Evolutionary conservation across 257 asterid species (phyloP), one percentile per base, ranked within the genome.

Genomic region (Ligustrum vulgare): DNA sequence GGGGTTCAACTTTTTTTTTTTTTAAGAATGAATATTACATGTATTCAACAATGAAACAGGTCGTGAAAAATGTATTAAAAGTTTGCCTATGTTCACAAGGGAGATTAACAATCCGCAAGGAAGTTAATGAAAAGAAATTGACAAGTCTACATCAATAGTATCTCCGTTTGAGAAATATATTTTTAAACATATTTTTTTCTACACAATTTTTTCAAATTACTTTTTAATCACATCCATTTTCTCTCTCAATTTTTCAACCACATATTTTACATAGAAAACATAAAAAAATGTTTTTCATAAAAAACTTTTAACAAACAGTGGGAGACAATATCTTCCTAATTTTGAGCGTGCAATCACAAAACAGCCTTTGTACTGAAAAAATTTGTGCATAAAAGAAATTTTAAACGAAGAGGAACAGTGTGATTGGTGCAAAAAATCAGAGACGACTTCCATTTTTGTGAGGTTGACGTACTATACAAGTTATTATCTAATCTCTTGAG

Each of bases 291-390:
- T n/a, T n/a, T n/a, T n/a, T n/a, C n/a, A n/a, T n/a, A n/a, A n/a
- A n/a, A n/a, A n/a, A n/a, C n/a, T n/a, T n/a, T n/a, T n/a, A n/a
- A n/a, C n/a, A n/a, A n/a, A n/a, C n/a, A n/a, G n/a, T n/a, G n/a
- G n/a, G n/a, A n/a, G n/a, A n/a, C n/a, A n/a, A n/a, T 67, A 90
- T 97, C 97, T 92, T 94, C 97, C 84, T 84, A 83, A 82, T 89
- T 84, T 67, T 96, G 97, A 39, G 82, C 62, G 96, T 92, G 88
- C 81, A 84, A 80, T 25, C 35, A 81, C 41, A 67, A 62, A 20
- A 67, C 77, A 75, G 49, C 20, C 69, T 68, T 69, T 54, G 36
- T 54, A 34, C 15, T 72, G 70, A 51, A 82, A 74, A 71, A 23
- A 35, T 62, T 47, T 8, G 39, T 31, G 28, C 33, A 34, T 70